Evolutionary conservation across 2,329 filamentous ascomycete genomes (phyloP).

Genomic region (Xylaria multiplex): DNA sequence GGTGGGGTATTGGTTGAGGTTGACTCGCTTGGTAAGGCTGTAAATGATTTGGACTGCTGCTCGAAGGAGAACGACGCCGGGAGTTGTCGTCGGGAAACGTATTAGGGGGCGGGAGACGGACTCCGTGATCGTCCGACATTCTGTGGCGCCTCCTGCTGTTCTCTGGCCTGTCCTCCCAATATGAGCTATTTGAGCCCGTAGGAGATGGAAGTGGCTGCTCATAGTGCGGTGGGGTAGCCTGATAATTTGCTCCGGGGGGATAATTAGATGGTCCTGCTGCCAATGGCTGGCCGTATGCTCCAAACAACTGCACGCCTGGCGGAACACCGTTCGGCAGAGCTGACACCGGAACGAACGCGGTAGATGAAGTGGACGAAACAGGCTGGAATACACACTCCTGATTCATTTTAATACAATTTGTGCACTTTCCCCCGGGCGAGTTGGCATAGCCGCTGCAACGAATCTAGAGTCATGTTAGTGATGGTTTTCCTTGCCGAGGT

Average conservation of each 20-base stretch:
- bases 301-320: constrained; percentile 65
- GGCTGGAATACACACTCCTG: constrained; percentile 71
- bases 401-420: constrained; percentile 70
- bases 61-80: constrained; percentile 62
- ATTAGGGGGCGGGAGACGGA: constrained; percentile 58
- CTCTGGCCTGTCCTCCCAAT: constrained; percentile 51
- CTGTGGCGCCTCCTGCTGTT: constrained; percentile 51
- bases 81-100: constrained; percentile 59
- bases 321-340: constrained; percentile 67
- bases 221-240: constrained; percentile 41
- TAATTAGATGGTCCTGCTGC: constrained; percentile 49
- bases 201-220: constrained; percentile 51
- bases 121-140: constrained; percentile 51
- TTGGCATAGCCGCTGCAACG: constrained; percentile 70
- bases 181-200: constrained; percentile 50
- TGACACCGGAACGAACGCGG: constrained; percentile 68
- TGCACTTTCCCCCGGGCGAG: constrained; percentile 67
- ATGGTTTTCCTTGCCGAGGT: not conserved
- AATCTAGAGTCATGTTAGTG: constrained; percentile 57
- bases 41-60: constrained; percentile 58
- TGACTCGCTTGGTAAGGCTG: constrained; percentile 53
- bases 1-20: constrained; percentile 42
- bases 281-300: constrained; percentile 67
- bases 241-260: constrained; percentile 38
- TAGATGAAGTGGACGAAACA: constrained; percentile 65